These are phyloP conservation scores for Penicillium crystallinum DNA, from an alignment of 495 filamentous ascomycete species.

Conservation along the genomic window DNA sequence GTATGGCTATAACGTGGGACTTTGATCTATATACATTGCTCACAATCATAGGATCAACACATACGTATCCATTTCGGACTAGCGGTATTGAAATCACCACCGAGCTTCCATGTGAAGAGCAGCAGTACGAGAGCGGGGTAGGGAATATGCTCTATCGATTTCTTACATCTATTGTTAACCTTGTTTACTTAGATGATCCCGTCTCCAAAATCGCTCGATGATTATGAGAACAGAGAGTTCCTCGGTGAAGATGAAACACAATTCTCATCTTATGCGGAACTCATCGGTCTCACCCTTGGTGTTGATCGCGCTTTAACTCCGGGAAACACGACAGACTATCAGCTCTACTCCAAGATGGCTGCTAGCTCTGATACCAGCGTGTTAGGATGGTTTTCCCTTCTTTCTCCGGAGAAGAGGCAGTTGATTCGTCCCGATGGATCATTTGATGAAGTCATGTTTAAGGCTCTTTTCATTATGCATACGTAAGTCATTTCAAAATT, in stretches of 20 bases:
- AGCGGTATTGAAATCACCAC: conserved; percentile 8
- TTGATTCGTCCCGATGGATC: conserved; percentile 13
- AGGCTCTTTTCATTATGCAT: conserved; percentile 18
- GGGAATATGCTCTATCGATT: neutral
- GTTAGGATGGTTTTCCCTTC: conserved; percentile 12
- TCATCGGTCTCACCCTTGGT: conserved; percentile 12
- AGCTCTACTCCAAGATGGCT: conserved; percentile 6
- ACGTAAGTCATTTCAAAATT: conserved; percentile 1
- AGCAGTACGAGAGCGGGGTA: conserved; percentile 13
- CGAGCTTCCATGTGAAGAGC: conserved; percentile 19
- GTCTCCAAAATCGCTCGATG: conserved; percentile 6
- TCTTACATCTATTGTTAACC: neutral
- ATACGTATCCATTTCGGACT: conserved; percentile 17
- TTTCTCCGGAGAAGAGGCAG: conserved; percentile 9
- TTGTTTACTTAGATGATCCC: conserved; percentile 11
- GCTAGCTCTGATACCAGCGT: conserved; percentile 11
- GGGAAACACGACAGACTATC: conserved; percentile 1
- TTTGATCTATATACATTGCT: neutral
- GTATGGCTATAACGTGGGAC: neutral
- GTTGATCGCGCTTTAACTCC: conserved; percentile 11
- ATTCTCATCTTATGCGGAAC: conserved; percentile 20
- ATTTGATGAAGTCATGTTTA: conserved; percentile 21
- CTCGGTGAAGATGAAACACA: conserved; percentile 2
- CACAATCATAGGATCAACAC: conserved; percentile 4
- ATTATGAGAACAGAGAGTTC: conserved; percentile 20